Percentiles rank a stretch among this genome's conserved stretches.
Conservation (phyloP, 2,329 filamentous ascomycete genomes). For the Venturia pyrina region DNA sequence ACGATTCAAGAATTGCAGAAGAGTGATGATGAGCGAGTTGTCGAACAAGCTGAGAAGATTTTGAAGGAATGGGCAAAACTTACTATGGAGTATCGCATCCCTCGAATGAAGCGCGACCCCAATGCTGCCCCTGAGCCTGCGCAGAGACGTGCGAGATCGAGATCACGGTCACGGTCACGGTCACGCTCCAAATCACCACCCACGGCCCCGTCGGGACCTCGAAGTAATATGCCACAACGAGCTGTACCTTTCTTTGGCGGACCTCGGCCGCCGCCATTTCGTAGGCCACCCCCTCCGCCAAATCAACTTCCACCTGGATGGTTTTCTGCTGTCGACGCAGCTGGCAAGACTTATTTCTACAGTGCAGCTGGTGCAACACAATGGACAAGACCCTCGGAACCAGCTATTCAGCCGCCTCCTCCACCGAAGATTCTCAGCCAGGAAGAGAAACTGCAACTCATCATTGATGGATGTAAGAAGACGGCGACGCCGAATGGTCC, state of each 20-base stretch:
- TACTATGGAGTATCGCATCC: slow-evolving; percentile 85
- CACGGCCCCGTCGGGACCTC: slow-evolving; percentile 40
- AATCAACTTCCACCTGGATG: slow-evolving; percentile 68
- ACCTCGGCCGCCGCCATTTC: slow-evolving; percentile 33
- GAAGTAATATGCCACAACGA: slow-evolving; percentile 47
- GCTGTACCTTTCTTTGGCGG: slow-evolving; percentile 46
- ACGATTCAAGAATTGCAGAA: slow-evolving; percentile 59
- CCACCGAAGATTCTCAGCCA: slow-evolving; percentile 60
- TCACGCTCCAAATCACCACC: slow-evolving; percentile 22
- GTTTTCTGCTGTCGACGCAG: slow-evolving; percentile 63
- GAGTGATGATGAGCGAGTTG: slow-evolving; percentile 65
- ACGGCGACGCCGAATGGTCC: slow-evolving; percentile 41
- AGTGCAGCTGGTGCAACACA: slow-evolving; percentile 66
- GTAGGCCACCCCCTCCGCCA: slow-evolving; percentile 34
- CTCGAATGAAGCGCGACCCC: slow-evolving; percentile 74
- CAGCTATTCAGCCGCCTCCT: slow-evolving; percentile 45
- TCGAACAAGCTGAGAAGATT: slow-evolving; percentile 58
- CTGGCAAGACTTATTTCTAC: slow-evolving; percentile 78
- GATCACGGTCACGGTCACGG: slow-evolving; percentile 40
- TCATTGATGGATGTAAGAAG: slow-evolving; percentile 67
- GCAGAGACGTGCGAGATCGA: slow-evolving; percentile 41
- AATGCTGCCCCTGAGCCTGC: slow-evolving; percentile 48
- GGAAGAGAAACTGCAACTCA: slow-evolving; percentile 66
- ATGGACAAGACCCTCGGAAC: slow-evolving; percentile 67
- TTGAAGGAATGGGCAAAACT: slow-evolving; percentile 82